phyloP scores from a whole-genome alignment of 768 basidiomycete genomes.

The Leccinum subgranulosum region DNA sequence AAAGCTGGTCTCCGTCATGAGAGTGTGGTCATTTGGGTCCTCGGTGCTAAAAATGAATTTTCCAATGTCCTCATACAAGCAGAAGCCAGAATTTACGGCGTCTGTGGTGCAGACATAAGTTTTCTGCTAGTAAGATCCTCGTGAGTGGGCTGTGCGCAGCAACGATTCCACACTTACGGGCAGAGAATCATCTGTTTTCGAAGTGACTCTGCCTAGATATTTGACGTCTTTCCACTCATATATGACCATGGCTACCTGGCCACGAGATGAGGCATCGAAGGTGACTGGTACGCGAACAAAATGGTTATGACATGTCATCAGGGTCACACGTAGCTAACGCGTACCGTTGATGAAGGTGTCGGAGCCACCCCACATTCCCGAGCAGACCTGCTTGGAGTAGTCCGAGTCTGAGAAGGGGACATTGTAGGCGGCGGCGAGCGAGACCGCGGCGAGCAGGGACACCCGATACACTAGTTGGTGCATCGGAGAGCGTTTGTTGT shows the following conservation, averaged over 20 bases:
- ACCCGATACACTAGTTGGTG: slow-evolving; percentile 9
- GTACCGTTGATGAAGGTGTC: slow-evolving; percentile 83
- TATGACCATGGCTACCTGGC: slow-evolving; percentile 90
- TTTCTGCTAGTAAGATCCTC: slow-evolving; percentile 55
- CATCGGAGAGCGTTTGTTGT: slow-evolving; percentile 31
- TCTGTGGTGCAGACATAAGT: slow-evolving; percentile 91
- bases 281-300: slow-evolving; percentile 47
- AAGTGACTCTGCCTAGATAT: slow-evolving; percentile 75
- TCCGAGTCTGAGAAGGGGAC: slow-evolving; percentile 72
- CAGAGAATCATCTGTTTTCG: slow-evolving; percentile 47
- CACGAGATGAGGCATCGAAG: slow-evolving; percentile 72
- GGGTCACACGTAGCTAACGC: slow-evolving; percentile 12
- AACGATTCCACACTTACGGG: slow-evolving; percentile 52
- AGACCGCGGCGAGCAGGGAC: slow-evolving; percentile 26
- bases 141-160: slow-evolving; percentile 17
- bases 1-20: slow-evolving; percentile 73
- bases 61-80: slow-evolving; percentile 69
- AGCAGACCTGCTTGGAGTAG: slow-evolving; percentile 87
- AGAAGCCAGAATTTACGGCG: slow-evolving; percentile 70
- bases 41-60: slow-evolving; percentile 72
- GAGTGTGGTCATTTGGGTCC: slow-evolving; percentile 54
- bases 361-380: slow-evolving; percentile 87
- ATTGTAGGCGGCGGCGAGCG: slow-evolving; percentile 49
- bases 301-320: slow-evolving; percentile 16
- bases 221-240: slow-evolving; percentile 92